phyloP scores from a whole-genome alignment of 1,284 basidiomycete species.

The Cystobasidiaceae sp. region DNA sequence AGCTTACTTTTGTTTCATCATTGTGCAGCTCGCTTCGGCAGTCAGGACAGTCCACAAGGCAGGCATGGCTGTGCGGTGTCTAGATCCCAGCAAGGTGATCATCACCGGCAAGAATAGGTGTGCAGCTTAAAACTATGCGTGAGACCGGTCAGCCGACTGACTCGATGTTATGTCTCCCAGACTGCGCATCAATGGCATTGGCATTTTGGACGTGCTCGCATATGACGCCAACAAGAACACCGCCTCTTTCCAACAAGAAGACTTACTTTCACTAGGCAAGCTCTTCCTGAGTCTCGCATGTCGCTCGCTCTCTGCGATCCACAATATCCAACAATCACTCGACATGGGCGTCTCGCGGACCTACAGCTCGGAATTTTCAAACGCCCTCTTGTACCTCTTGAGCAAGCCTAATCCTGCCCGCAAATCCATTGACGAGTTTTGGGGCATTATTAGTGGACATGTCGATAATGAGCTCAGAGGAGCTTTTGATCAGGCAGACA shows the following conservation, averaged over 20 bases:
- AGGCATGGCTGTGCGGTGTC: constrained; percentile 72
- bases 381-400: constrained; percentile 70
- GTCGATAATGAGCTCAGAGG: constrained; percentile 79
- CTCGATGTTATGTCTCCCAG: constrained; percentile 48
- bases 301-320: constrained; percentile 58
- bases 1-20: background rate
- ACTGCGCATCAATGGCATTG: constrained; percentile 72
- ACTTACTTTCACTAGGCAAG: constrained; percentile 77
- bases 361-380: constrained; percentile 79
- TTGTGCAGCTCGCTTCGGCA: constrained; percentile 60
- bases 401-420: constrained; percentile 58
- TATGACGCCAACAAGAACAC: constrained; percentile 65
- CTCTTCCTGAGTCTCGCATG: constrained; percentile 78
- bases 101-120: constrained; percentile 81
- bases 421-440: constrained; percentile 70
- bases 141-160: constrained; percentile 7
- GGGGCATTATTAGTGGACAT: constrained; percentile 70
- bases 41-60: constrained; percentile 79
- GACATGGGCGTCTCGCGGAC: constrained; percentile 62
- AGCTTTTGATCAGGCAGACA: constrained; percentile 61
- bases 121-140: constrained; percentile 39
- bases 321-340: constrained; percentile 67
- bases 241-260: constrained; percentile 70
- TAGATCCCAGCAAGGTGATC: constrained; percentile 84
- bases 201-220: constrained; percentile 74